Percentiles rank a stretch among this genome's conserved stretches.
Conservation (phyloP, 148 eudicot species). For the Amaranthus palmeri region DNA sequence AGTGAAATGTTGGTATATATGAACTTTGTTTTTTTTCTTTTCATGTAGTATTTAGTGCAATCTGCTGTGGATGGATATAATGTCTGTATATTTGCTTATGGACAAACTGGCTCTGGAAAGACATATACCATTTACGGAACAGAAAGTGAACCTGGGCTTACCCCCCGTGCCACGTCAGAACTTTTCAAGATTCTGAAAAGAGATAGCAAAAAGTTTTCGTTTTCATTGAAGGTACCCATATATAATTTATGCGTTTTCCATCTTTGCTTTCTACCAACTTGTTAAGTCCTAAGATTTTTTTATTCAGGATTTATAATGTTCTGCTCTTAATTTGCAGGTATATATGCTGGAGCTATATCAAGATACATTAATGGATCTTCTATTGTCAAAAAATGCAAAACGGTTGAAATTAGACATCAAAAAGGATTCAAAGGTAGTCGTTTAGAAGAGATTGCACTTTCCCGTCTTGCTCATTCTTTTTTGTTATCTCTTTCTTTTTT, state of each 20-base stretch:
- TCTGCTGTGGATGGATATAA: conserved; percentile 96
- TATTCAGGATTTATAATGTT: too few species aligned
- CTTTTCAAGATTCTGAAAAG: conserved; percentile 78
- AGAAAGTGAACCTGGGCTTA: conserved; percentile 75
- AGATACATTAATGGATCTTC: conserved; percentile 82
- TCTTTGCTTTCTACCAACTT: not conserved
- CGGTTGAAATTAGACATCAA: conserved; percentile 74
- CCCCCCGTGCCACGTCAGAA: conserved; percentile 88
- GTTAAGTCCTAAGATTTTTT: not conserved
- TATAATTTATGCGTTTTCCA: not conserved
- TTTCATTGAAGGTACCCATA: conserved; percentile 73
- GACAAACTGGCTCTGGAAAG: conserved; percentile 99
- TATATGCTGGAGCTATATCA: conserved; percentile 97
- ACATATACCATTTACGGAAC: conserved; percentile 91
- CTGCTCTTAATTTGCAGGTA: conserved; percentile 38
- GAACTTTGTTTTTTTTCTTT: not conserved
- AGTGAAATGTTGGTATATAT: not conserved
- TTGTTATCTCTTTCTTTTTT: not conserved
- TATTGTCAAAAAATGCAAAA: conserved; percentile 72
- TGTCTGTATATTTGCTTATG: conserved; percentile 98
- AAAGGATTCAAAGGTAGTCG: conserved; percentile 82
- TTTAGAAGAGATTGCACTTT: not conserved
- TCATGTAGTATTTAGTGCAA: conserved; percentile 86
- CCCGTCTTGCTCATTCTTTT: not conserved
- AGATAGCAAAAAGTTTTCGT: conserved; percentile 71